A percentile compares a stretch with the other conserved stretches of the same genome.
phyloP scores from a whole-genome alignment of 805 yeast species.

The Komagataella kurtzmanii region DNA sequence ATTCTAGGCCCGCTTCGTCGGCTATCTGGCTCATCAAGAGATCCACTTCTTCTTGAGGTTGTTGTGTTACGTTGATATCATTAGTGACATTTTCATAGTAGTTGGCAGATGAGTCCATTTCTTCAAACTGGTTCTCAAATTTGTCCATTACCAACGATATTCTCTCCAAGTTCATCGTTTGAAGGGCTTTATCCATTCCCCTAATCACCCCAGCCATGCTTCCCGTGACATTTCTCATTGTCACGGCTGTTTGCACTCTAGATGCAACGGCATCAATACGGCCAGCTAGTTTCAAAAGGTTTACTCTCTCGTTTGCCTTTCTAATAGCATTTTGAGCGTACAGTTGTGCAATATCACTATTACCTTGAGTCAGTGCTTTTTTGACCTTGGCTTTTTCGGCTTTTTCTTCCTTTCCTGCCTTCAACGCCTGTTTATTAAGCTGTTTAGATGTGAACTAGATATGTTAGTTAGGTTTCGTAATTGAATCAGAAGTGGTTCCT shows the following conservation, averaged over 20 bases:
- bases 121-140: conserved; percentile 93
- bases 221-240: conserved; percentile 90
- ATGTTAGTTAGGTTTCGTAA: neutral
- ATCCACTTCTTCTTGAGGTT: conserved; percentile 95
- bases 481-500: neutral
- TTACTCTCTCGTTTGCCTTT: conserved; percentile 76
- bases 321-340: conserved; percentile 96
- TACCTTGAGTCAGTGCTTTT: conserved; percentile 76
- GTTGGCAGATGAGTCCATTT: conserved; percentile 83
- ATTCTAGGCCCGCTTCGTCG: conserved; percentile 92
- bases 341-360: conserved; percentile 82
- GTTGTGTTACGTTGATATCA: conserved; percentile 74
- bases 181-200: conserved; percentile 95
- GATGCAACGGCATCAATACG: conserved; percentile 94
- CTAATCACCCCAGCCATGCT: conserved; percentile 87
- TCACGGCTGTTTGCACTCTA: conserved; percentile 93
- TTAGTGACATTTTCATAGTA: conserved; percentile 88
- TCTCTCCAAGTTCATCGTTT: conserved; percentile 87
- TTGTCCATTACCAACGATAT: conserved; percentile 95
- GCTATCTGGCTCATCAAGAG: conserved; percentile 83
- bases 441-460: conserved; percentile 81
- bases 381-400: conserved; percentile 81
- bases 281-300: conserved; percentile 69
- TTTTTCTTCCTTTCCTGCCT: conserved; percentile 83
- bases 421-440: conserved; percentile 76